phyloP scores from a whole-genome alignment of 352 stramenopile species.

The Blastocystis sp. region DNA sequence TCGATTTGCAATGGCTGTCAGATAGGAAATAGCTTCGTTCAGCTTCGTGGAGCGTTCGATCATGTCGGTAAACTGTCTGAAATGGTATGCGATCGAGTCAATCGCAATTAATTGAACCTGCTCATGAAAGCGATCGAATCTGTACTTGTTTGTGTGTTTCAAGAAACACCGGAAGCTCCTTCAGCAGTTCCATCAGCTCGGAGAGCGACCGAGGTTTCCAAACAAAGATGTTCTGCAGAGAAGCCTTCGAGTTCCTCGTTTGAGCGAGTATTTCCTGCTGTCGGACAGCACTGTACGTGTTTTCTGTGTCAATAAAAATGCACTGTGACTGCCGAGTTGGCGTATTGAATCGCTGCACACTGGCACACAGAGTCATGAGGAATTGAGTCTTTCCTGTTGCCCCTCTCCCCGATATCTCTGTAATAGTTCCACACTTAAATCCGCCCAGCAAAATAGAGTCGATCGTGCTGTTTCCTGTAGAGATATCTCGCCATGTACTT shows the following conservation, averaged over 20 bases:
- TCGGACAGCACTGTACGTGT: slow-evolving; percentile 20
- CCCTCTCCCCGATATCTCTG: slow-evolving; percentile 22
- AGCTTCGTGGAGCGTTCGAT: neutral
- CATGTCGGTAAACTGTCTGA: slow-evolving; percentile 48
- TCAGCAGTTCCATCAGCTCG: neutral
- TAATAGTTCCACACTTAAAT: slow-evolving; percentile 1
- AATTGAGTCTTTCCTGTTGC: slow-evolving; percentile 39
- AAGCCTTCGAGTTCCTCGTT: neutral
- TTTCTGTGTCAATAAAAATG: slow-evolving; percentile 21
- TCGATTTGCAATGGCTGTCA: neutral
- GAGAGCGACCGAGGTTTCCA: neutral
- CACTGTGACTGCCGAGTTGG: neutral
- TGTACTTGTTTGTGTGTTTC: neutral
- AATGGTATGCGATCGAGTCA: slow-evolving; percentile 9
- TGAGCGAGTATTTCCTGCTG: neutral
- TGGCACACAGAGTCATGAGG: slow-evolving; percentile 9
- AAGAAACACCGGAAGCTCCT: neutral
- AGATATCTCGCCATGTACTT: slow-evolving; percentile 11
- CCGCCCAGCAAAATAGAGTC: neutral
- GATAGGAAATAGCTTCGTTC: neutral
- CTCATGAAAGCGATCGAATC: neutral
- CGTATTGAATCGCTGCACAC: slow-evolving; percentile 17
- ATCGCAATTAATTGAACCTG: neutral
- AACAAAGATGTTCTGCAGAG: neutral
- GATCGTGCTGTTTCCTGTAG: neutral